Base-by-base conservation (phyloP, 805 yeast species). In the Metschnikowia koreensis region DNA sequence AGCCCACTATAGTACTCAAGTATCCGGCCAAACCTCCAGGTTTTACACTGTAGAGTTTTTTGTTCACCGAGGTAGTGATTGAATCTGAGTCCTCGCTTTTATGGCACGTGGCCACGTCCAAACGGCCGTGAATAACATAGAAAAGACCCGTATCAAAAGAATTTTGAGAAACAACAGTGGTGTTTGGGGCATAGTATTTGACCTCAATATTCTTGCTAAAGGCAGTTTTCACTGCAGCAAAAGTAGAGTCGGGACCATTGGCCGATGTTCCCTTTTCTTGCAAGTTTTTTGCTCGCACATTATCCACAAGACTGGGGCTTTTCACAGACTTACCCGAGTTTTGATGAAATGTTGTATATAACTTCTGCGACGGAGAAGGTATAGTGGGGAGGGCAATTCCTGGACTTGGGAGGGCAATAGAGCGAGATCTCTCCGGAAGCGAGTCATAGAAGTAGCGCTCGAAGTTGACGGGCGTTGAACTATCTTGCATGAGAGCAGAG, bases 11-110 rank as follows among this genome's bases (percentile, higher is more conserved):
- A 0, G 96, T 80, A 4, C 96, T 89, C 44, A 93, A 66, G 63
- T 89, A 93, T 0, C 98, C 98, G 0, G 93, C 96, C 13, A 93
- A 66, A 4, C 94, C 94, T 7, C 97, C 97, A 1, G 85, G 75
- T 13, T 77, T 70, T 1, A 90, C 83, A 0, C 83, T 77, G 58
- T 84, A 85, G 1, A 89, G 59, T 29, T 68, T 66, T 38, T 74
- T 77, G 31, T 39, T 17, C n/a, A 38, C 41, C 1, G 39, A 43
- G n/a, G 28, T 26, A 10, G 49, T n/a, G 2, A 8, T 38, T 10
- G 51, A 8, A 12, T 44, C 40, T 11, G 43, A 12, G 12, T 47
- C 48, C 10, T 51, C 49, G 29, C 42, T 17, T 31, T 38, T 48
- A 33, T 34, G 53, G 17, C 53, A 41, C 3, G 54, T 47, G 10